Percentiles rank a stretch among this genome's conserved stretches.
Conservation (phyloP, 2,329 filamentous ascomycete genomes). For the Ascomycota sp. region DNA sequence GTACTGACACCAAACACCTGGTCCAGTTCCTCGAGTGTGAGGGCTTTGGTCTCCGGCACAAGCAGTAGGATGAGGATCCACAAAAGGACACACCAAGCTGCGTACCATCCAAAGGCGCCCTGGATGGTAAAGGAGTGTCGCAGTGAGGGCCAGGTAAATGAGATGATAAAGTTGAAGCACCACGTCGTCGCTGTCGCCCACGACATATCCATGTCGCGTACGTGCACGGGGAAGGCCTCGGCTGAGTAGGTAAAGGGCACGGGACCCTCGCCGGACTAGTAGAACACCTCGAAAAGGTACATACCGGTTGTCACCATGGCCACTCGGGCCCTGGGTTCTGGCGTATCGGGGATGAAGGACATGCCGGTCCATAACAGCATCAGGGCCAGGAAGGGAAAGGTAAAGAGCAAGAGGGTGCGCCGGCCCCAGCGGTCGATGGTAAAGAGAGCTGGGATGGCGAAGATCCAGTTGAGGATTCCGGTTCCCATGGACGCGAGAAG, state of each 20-base stretch:
- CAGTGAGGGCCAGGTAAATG: conserved; percentile 13
- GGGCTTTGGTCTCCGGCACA: conserved; percentile 14
- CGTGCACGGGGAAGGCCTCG: conserved; percentile 35
- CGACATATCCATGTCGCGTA: conserved; percentile 34
- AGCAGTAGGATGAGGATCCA: conserved; percentile 14
- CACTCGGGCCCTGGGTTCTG: conserved; percentile 8
- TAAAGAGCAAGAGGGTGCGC: conserved; percentile 32
- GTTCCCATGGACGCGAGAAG: conserved; percentile 35
- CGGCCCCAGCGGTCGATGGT: conserved; percentile 39
- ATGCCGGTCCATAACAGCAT: conserved; percentile 32
- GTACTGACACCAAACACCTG: conserved; percentile 13
- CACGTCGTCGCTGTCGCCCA: conserved; percentile 20
- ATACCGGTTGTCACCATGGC: conserved; percentile 16
- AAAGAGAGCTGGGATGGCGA: conserved; percentile 35
- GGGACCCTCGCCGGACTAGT: conserved; percentile 31
- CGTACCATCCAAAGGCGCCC: conserved; percentile 19
- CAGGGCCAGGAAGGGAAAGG: conserved; percentile 35
- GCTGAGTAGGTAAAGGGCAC: conserved; percentile 40
- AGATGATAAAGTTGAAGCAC: conserved; percentile 19
- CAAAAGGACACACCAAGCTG: conserved; percentile 15
- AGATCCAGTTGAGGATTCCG: conserved; percentile 35
- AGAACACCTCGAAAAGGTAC: conserved; percentile 19
- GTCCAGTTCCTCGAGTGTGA: conserved; percentile 15
- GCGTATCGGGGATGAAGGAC: conserved; percentile 18
- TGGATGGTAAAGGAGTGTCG: conserved; percentile 7